Conservation (phyloP, 345 rosid genomes). For the Populus ilicifolia region DNA sequence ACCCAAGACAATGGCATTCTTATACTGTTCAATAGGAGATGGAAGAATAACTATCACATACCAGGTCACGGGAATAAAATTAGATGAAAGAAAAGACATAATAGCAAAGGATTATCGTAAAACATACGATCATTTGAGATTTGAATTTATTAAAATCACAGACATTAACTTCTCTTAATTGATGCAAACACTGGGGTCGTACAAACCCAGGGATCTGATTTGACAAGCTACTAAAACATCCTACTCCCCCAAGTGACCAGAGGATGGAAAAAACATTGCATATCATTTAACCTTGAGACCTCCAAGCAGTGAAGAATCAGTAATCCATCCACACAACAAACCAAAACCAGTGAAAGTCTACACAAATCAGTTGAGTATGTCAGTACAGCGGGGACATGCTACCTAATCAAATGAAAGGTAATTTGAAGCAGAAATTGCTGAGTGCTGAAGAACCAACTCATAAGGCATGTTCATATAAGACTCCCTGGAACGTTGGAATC, state of each 20-base stretch:
- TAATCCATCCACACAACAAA: neutral
- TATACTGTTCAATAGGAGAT: slow-evolving; percentile 27
- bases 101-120: neutral
- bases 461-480: neutral
- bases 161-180: neutral
- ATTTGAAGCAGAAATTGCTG: neutral
- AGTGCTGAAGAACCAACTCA: neutral
- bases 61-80: neutral
- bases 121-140: neutral
- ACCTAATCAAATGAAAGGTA: neutral
- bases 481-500: neutral
- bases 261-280: neutral
- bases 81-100: neutral
- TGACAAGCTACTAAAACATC: neutral
- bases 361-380: neutral
- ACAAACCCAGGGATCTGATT: neutral
- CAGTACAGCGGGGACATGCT: neutral
- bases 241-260: neutral
- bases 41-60: slow-evolving; percentile 4
- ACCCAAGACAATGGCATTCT: slow-evolving; percentile 13
- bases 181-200: neutral
- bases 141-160: neutral
- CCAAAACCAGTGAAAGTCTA: neutral
- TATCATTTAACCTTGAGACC: neutral
- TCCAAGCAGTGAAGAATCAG: slow-evolving; percentile 1